phyloP scores from a whole-genome alignment of 75 land plant species.

The Pinus taeda region DNA sequence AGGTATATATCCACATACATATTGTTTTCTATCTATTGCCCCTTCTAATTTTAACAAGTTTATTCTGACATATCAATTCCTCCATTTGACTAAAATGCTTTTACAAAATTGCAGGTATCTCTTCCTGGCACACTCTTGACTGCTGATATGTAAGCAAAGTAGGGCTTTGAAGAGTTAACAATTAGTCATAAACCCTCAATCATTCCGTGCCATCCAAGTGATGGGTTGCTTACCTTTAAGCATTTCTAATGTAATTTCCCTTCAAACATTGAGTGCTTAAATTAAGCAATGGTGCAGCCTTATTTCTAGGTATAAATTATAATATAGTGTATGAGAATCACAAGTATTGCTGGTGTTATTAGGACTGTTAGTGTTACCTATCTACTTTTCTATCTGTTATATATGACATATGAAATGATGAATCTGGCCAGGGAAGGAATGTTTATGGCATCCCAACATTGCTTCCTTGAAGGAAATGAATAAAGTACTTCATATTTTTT shows the following conservation, averaged over 20 bases:
- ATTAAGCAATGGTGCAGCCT: not conserved
- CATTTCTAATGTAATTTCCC: not conserved
- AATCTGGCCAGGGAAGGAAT: not conserved
- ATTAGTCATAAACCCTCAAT: not conserved
- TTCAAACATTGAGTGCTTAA: not conserved
- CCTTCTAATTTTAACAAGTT: not conserved
- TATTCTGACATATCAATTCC: not conserved
- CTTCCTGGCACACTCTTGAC: slow-evolving; percentile 47
- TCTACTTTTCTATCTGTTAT: not conserved
- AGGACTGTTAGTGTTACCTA: not conserved
- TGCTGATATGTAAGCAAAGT: slow-evolving; percentile 41
- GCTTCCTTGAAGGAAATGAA: not conserved
- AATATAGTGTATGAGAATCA: not conserved
- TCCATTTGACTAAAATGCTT: not conserved
- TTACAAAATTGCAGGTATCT: slow-evolving; percentile 31
- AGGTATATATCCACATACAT: slow-evolving; percentile 41
- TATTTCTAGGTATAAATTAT: not conserved
- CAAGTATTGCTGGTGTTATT: not conserved
- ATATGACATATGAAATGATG: not conserved
- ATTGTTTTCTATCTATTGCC: not conserved
- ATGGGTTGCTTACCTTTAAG: not conserved
- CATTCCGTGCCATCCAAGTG: not conserved
- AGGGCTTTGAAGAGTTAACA: not conserved
- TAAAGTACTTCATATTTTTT: too few species aligned
- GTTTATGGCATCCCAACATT: not conserved